A percentile compares a stretch with the other conserved stretches of the same genome.
These are phyloP conservation scores for Ballota nigra DNA, from an alignment of 257 asterid species.

Conservation along the genomic window DNA sequence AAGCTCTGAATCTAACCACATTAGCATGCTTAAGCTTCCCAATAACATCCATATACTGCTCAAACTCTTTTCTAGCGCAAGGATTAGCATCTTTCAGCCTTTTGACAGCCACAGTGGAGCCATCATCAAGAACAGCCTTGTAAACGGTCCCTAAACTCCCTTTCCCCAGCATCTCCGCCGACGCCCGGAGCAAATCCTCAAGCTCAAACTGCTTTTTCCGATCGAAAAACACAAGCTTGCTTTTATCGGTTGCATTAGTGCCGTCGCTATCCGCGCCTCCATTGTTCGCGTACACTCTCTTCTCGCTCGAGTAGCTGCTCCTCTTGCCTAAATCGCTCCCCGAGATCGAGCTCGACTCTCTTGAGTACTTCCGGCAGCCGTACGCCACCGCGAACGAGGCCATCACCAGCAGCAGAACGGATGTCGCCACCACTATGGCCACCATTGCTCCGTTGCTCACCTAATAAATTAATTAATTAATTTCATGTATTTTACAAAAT, in stretches of 20 bases:
- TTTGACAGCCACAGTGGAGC: slow-evolving; percentile 73
- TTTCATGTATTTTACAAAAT: too few species aligned
- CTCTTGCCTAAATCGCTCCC: slow-evolving; percentile 63
- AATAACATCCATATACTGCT: slow-evolving; percentile 92
- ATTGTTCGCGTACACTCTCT: slow-evolving; percentile 52
- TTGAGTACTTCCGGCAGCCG: slow-evolving; percentile 50
- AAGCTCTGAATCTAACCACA: slow-evolving; percentile 81
- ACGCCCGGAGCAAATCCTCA: slow-evolving; percentile 78
- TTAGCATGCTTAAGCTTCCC: slow-evolving; percentile 83
- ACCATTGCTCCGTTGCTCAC: slow-evolving; percentile 58
- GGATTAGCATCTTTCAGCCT: slow-evolving; percentile 89
- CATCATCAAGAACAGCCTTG: slow-evolving; percentile 88
- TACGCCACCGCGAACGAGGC: slow-evolving; percentile 55
- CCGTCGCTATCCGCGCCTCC: slow-evolving; percentile 75
- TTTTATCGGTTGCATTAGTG: slow-evolving; percentile 60
- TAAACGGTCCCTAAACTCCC: slow-evolving; percentile 88
- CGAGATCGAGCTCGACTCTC: slow-evolving; percentile 48
- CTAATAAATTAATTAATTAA: too few species aligned
- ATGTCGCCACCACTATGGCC: slow-evolving; percentile 53
- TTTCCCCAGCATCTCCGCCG: slow-evolving; percentile 92
- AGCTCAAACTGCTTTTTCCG: slow-evolving; percentile 77
- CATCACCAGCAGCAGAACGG: slow-evolving; percentile 45
- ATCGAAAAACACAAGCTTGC: slow-evolving; percentile 72
- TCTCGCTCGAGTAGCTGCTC: slow-evolving; percentile 73
- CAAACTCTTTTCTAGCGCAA: slow-evolving; percentile 80